Base-by-base conservation (phyloP, 2,329 filamentous ascomycete species). In the Fusarium verrucosum region DNA sequence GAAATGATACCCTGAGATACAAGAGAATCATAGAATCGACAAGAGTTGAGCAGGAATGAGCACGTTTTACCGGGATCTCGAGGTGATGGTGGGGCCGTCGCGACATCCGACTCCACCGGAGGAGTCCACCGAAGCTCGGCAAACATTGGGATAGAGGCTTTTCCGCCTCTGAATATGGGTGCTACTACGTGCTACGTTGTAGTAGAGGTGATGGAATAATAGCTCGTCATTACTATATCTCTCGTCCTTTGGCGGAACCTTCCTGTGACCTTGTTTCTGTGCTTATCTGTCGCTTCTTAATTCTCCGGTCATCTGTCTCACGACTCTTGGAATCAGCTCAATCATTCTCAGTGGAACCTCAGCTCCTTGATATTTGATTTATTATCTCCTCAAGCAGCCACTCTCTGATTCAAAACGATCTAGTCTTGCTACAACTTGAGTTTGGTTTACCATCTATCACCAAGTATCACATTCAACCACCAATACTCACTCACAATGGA, bases 21-120 rank as follows among this genome's bases (percentile, higher is more conserved):
- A 25, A 26, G 11, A 23, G 20, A 40, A 53, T 26, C 33, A 38
- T 20, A 25, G 17, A 20, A 26, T 45, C 19, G 36, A 43, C 28
- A 57, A 17, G 40, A 65, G 59, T 61, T 75, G 75, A 76, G 75
- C 75, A 76, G 53, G 50, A 75, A 76, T 77, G 75, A 76, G 75
- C 75, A 77, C 63, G 72, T 77, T 76, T 76, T 73, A 59, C 65
- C 35, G 63, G 68, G 71, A 47, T 69, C 44, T 50, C 26, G 3
- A 32, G 19, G 38, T 16, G n/a, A 33, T n/a, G 7, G 50, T 58
- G 66, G 62, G 54, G 51, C 50, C 50, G 38, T 26, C 35, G 47
- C 40, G n/a, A 43, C 43, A 36, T 25, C 56, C 44, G 47, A 40
- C 53, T 51, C 37, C 57, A 42, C 32, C 16, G 23, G 26, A 25